Base-by-base conservation (phyloP, 306 rosid species). In the Coriaria nepalensis region DNA sequence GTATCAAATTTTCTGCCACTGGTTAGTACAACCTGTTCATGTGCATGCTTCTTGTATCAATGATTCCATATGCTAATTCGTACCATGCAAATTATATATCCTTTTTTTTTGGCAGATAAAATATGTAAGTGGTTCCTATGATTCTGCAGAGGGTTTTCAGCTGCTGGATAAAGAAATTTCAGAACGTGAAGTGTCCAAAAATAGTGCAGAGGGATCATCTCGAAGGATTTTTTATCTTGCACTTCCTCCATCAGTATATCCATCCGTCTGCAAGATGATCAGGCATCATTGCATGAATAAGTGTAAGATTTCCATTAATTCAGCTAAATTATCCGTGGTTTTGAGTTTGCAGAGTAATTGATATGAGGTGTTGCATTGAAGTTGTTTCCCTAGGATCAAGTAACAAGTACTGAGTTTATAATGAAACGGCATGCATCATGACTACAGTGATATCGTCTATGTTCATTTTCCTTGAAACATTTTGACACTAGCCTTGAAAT, bases 181-280 rank as follows among this genome's bases (percentile, higher is more conserved):
- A 40, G 57, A 61, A 65, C 84, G 79, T 10, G 98, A 90, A 72
- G 38, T 49, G 49, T 40, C 37, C 12, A 90, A 54, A 59, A 67
- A 65, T 9, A 73, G 81, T 48, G 58, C 45, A 6, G 83, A 71
- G 48, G 98, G 93, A 57, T 73, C 70, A 35, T 75, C 87, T 38
- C 79, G 94, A 53, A 76, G 98, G 74, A 94, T 90, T 55, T 90
- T 85, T 74, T 90, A 90, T 75, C 75, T 90, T 63, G 98, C 98
- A 20, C 98, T 90, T 70, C 98, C 98, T 67, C 98, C 98, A 56
- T 81, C 94, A 6, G 94, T 90, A 12, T 90, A 90, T 75, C 98
- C 95, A 52, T 71, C 98, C 29, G 98, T 90, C 62, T 73, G 85
- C 79, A 75, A 68, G 79, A 90, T 90, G 98, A 79, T 90, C 63